phyloP scores from a whole-genome alignment of 2,329 filamentous ascomycete species.

The Colletotrichum camelliae region DNA sequence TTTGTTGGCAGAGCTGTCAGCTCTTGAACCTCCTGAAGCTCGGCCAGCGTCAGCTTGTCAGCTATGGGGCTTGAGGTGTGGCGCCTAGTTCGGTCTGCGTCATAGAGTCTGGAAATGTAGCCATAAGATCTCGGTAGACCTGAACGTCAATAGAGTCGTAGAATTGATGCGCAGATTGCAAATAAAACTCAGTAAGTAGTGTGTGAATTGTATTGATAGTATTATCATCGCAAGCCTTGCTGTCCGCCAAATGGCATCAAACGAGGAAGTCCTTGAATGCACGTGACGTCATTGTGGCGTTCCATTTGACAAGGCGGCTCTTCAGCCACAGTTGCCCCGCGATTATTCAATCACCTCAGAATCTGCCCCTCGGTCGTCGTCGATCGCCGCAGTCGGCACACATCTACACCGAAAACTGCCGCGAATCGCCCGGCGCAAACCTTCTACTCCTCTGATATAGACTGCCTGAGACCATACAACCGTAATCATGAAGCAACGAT shows the following conservation, averaged over 20 bases:
- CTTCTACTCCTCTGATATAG: not conserved
- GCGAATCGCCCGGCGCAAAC: not conserved
- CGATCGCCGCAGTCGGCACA: not conserved
- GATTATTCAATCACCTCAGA: conserved; percentile 12
- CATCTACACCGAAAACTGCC: not conserved
- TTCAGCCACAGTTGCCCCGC: conserved; percentile 22
- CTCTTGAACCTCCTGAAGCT: not conserved
- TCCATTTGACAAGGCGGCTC: not conserved
- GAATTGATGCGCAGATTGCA: not conserved
- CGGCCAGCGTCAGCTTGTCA: not conserved
- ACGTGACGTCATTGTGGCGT: conserved; percentile 22
- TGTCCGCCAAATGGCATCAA: not conserved
- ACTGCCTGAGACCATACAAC: not conserved
- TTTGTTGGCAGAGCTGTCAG: not conserved
- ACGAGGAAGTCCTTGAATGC: not conserved
- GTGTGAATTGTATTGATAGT: not conserved
- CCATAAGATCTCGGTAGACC: not conserved
- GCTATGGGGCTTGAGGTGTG: not conserved
- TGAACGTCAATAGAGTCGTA: not conserved
- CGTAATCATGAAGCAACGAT: conserved; percentile 76
- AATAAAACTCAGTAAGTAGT: not conserved
- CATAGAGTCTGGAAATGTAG: not conserved
- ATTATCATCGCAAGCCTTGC: not conserved
- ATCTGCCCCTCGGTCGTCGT: conserved; percentile 14
- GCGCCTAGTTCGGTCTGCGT: not conserved